Conservation (phyloP, 352 stramenopile species). For the Peronospora tabacina region DNA sequence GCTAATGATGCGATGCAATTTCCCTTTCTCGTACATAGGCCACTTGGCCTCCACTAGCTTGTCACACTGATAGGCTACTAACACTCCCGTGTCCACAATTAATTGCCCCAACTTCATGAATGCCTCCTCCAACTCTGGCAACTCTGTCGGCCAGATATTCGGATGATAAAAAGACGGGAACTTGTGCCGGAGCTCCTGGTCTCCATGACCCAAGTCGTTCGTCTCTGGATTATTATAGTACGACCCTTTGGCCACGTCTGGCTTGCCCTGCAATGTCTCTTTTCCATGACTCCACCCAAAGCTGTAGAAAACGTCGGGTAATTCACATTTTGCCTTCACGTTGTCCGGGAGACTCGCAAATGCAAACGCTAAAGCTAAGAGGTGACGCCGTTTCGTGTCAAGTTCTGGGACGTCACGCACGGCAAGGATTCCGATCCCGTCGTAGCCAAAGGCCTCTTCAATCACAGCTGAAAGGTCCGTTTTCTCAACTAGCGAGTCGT, state of each 20-base stretch:
- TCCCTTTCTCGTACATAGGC: conserved; percentile 68
- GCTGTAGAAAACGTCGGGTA: conserved; percentile 89
- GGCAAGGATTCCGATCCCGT: conserved; percentile 87
- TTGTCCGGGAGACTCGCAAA: conserved; percentile 74
- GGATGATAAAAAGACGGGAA: conserved; percentile 90
- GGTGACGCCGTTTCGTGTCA: conserved; percentile 47
- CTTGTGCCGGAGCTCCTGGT: conserved; percentile 66
- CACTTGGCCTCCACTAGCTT: conserved; percentile 72
- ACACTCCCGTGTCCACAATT: conserved; percentile 87
- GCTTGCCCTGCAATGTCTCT: conserved; percentile 89
- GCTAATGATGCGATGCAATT: conserved; percentile 85
- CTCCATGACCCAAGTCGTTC: conserved; percentile 72
- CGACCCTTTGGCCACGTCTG: conserved; percentile 91
- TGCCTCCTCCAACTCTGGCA: conserved; percentile 76
- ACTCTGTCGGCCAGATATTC: conserved; percentile 89
- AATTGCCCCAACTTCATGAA: conserved; percentile 90
- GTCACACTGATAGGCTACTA: conserved; percentile 92
- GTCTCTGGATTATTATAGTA: conserved; percentile 96
- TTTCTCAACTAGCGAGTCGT: conserved; percentile 40
- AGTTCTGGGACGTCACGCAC: conserved; percentile 84
- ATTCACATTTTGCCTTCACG: conserved; percentile 77
- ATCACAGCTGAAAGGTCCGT: conserved; percentile 44
- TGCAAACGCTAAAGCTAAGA: conserved; percentile 84
- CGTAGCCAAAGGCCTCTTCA: conserved; percentile 80
- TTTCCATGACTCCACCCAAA: conserved; percentile 95